A percentile compares a stretch with the other conserved stretches of the same genome.
Evolutionary conservation across 768 basidiomycete genomes (phyloP).

Genomic region (Trametes meyenii): DNA sequence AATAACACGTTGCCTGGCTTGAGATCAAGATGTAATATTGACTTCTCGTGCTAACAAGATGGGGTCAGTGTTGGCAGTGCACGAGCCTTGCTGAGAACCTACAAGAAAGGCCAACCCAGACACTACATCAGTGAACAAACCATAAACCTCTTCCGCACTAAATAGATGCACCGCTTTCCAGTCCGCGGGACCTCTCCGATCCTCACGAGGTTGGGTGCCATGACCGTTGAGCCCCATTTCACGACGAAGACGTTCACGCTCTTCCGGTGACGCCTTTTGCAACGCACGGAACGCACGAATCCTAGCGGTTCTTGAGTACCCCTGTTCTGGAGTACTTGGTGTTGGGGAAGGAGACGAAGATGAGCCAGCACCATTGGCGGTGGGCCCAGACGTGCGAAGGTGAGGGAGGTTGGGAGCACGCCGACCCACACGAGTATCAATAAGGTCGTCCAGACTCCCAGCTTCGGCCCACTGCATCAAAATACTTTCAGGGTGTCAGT

Average conservation of each 20-base stretch:
- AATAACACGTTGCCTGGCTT: constrained; percentile 94
- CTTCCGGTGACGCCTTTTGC: constrained; percentile 64
- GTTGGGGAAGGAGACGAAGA: constrained; percentile 27
- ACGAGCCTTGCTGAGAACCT: background rate
- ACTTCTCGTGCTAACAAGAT: constrained; percentile 64
- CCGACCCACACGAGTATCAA: constrained; percentile 75
- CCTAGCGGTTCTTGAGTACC: constrained; percentile 56
- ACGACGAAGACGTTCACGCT: constrained; percentile 60
- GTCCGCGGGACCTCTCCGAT: constrained; percentile 25
- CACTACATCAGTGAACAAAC: constrained; percentile 82
- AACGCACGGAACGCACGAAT: constrained; percentile 76
- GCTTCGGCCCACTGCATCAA: constrained; percentile 96
- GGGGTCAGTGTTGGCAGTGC: background rate
- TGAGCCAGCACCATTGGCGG: constrained; percentile 35
- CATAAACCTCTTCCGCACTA: constrained; percentile 81
- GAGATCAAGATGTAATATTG: constrained; percentile 90
- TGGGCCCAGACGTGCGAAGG: constrained; percentile 45
- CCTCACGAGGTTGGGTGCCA: constrained; percentile 4
- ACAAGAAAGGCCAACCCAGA: constrained; percentile 90
- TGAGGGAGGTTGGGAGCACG: constrained; percentile 36
- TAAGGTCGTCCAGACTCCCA: constrained; percentile 85
- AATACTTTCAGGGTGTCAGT: constrained; percentile 48
- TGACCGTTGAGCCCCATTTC: constrained; percentile 45
- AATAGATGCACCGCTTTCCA: constrained; percentile 84
- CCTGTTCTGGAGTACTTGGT: constrained; percentile 40